A percentile compares a stretch with the other conserved stretches of the same genome.
Conservation (phyloP, 352 stramenopile genomes). For the Pythium dissimile region DNA sequence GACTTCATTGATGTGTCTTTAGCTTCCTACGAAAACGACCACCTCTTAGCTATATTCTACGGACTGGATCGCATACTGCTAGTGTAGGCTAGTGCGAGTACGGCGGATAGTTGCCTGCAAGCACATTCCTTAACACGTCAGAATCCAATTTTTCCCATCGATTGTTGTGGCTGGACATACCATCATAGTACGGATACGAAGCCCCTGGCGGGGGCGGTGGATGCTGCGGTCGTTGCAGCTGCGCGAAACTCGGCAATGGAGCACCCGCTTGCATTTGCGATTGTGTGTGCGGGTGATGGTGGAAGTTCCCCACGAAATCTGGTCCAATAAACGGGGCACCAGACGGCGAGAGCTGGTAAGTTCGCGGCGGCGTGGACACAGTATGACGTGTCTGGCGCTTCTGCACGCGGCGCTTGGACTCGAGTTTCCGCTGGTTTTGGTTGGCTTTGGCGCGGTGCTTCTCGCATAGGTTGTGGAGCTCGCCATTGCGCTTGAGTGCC, state of each 20-base stretch:
- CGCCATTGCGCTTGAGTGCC: conserved; percentile 42
- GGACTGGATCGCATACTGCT: background rate
- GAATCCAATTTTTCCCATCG: background rate
- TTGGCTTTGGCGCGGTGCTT: conserved; percentile 57
- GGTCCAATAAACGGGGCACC: no score
- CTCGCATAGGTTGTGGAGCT: conserved; percentile 45
- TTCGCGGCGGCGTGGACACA: background rate
- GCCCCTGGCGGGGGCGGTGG: background rate
- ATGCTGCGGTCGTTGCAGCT: conserved; percentile 12
- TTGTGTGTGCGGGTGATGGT: background rate
- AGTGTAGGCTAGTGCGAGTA: conserved; percentile 19
- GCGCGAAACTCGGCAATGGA: conserved; percentile 18
- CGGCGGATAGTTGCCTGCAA: conserved; percentile 15
- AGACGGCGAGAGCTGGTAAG: conserved; percentile 14
- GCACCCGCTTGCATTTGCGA: background rate
- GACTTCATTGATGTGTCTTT: background rate
- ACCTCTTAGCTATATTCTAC: conserved; percentile 15
- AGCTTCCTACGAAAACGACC: conserved; percentile 3
- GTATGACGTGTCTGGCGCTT: conserved; percentile 30
- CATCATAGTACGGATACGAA: conserved; percentile 10
- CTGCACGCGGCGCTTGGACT: conserved; percentile 71
- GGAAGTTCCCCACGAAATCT: background rate
- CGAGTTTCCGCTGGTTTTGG: conserved; percentile 80
- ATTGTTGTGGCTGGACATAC: conserved; percentile 2
- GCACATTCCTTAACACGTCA: background rate